Evolutionary conservation across 768 basidiomycete species (phyloP), one percentile per base, ranked within the genome.

Genomic region (Termitomyces sp.): DNA sequence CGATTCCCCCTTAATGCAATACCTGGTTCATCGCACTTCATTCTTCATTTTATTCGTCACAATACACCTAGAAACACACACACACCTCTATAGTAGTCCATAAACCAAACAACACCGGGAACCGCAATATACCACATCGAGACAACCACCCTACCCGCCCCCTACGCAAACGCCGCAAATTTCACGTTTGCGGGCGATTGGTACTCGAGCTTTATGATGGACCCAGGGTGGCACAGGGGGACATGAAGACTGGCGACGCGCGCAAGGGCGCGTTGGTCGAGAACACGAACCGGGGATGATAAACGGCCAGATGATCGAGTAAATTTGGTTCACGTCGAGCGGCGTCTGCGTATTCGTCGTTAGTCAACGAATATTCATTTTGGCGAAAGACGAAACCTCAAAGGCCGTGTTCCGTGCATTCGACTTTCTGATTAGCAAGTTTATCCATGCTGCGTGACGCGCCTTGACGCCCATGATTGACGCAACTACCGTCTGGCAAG

Each of bases 1-100:
- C 85, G 83, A 88, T 88, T 87, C 86, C 85, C 86, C 60, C 85
- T 87, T 87, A 85, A 87, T 87, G 6, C 32, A 32, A 31, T 31
- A 31, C 5, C 29, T 8, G 8, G 29, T 31, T 8, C 29, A 31
- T 31, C 29, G 5, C 1, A 31, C 5, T 31, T 8, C 29, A 8
- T 4, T 5, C 8, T 8, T 8, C 29, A 31, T n/a, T n/a, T n/a
- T n/a, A n/a, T n/a, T n/a, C n/a, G n/a, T n/a, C n/a, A n/a, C n/a
- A 26, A 26, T 51, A 51, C 50, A 51, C 22, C 18, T 22, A 13
- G 26, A 18, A 24, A 26, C 39, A 51, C n/a, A n/a, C n/a, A n/a
- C n/a, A n/a, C 50, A 51, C 31, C 26, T 26, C 36, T 18, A 1
- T n/a, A 5, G 27, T 42, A 7, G 2, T 18, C 29, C n/a, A n/a